Evolutionary conservation across 129 eudicot species (phyloP).

Genomic region (Saussurea involucrata): DNA sequence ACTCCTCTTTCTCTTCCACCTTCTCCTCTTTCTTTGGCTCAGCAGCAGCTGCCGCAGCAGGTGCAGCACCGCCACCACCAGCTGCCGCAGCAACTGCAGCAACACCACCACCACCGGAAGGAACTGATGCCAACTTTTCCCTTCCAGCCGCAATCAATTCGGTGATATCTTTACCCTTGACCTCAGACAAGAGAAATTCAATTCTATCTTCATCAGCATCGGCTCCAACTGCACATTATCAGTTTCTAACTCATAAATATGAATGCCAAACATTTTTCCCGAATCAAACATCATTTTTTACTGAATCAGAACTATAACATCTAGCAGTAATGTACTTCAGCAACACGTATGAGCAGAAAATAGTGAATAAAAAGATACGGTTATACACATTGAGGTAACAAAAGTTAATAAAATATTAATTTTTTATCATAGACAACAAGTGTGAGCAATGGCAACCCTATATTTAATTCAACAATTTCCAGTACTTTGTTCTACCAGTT

Average conservation of each 20-base stretch:
- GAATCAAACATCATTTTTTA: background rate
- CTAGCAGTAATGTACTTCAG: background rate
- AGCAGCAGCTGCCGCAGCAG: slow-evolving; percentile 52
- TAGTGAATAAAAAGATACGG: background rate
- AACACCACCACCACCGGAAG: slow-evolving; percentile 57
- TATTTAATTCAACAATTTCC: too few species aligned
- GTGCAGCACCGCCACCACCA: slow-evolving; percentile 42
- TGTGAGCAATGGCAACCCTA: background rate
- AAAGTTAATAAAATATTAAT: background rate
- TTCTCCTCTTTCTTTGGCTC: slow-evolving; percentile 58
- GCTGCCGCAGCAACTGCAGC: slow-evolving; percentile 40
- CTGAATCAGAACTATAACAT: background rate
- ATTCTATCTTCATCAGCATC: slow-evolving; percentile 65
- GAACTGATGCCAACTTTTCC: slow-evolving; percentile 69
- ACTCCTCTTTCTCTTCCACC: slow-evolving; percentile 66
- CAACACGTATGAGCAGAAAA: background rate
- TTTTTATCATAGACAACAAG: background rate
- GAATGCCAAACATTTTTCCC: background rate
- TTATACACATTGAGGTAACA: background rate
- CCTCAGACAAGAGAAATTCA: slow-evolving; percentile 48
- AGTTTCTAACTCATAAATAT: background rate
- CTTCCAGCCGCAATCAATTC: slow-evolving; percentile 71
- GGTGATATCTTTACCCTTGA: slow-evolving; percentile 54
- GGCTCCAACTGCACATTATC: slow-evolving; percentile 59
- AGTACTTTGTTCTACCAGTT: background rate